Base-by-base conservation (phyloP, 768 basidiomycete genomes). In the Mycena kentingensis region DNA sequence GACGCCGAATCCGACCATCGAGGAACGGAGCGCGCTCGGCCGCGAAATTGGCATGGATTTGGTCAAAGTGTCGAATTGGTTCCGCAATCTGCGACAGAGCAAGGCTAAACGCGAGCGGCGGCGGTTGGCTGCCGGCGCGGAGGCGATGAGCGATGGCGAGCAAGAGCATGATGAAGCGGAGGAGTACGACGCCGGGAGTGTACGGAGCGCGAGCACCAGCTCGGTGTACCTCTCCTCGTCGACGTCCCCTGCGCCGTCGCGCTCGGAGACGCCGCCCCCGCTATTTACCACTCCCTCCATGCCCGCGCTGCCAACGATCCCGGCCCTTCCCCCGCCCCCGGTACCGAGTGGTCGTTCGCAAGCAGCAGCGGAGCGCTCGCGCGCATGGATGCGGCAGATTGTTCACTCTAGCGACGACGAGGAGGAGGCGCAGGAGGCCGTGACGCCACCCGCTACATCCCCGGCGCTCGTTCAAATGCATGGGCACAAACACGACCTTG, bases 61-160 rank as follows among this genome's bases (percentile, higher is more conserved):
- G 51, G 85, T 84, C 58, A 90, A 89, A 70, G 88, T 92, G 46
- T 90, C 89, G 16, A 92, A 92, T 66, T 92, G 89, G 89, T 91
- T 91, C 76, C 78, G 89, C 29, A 92, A 92, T 64, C 76, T 91
- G 51, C 81, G 89, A 31, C 89, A 92, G 70, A 87, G 87, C 16
- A 79, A 88, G n/a, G 73, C 88, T 36, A 90, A 84, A 68, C 82
- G 88, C 21, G 78, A 70, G 80, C 72, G 57, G 66, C 69, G 25
- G 70, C 25, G 13, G 42, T n/a, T 39, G 46, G 49, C 15, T 29
- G 13, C 24, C 21, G 15, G 36, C 36, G n/a, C n/a, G 11, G 26
- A 24, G 35, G 31, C 29, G 10, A 18, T 70, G 46, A 73, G 77
- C 60, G 70, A 73, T 19, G 78, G 73, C 54, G 75, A 76, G 45